phyloP scores from a whole-genome alignment of 2,329 filamentous ascomycete genomes.

The Aurifilum marmelostoma region DNA sequence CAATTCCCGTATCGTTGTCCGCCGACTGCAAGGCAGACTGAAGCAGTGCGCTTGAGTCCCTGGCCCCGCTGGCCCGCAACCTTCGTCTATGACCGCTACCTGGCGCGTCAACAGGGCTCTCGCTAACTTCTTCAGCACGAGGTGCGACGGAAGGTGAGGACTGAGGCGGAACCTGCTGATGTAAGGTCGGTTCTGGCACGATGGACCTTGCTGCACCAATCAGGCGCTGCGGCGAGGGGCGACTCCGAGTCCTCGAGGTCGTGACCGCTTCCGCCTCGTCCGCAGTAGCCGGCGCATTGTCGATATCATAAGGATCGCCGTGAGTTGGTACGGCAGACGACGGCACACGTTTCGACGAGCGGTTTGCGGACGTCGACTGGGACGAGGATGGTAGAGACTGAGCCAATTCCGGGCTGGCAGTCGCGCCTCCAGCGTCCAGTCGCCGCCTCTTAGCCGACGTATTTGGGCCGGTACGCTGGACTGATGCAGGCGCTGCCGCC shows the following conservation, averaged over 20 bases:
- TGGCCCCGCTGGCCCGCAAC: conserved; percentile 41
- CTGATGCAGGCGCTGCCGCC: conserved; percentile 32
- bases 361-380: conserved; percentile 12
- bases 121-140: conserved; percentile 49
- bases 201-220: conserved; percentile 1
- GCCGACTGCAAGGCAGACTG: conserved; percentile 39
- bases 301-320: conserved; percentile 37
- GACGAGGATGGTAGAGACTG: conserved; percentile 7
- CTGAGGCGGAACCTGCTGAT: background rate
- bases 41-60: conserved; percentile 48
- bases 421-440: conserved; percentile 35
- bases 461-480: conserved; percentile 48
- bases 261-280: conserved; percentile 25
- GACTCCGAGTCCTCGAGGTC: conserved; percentile 26
- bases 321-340: conserved; percentile 27
- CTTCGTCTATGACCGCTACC: conserved; percentile 56
- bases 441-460: conserved; percentile 53
- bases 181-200: background rate
- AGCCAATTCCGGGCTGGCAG: conserved; percentile 16
- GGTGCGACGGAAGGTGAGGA: conserved; percentile 19
- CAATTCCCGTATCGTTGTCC: conserved; percentile 36
- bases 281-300: conserved; percentile 37
- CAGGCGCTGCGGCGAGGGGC: conserved; percentile 31
- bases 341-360: conserved; percentile 31
- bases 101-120: conserved; percentile 59